Evolutionary conservation across 352 stramenopile species (phyloP).

Genomic region (Pythium guiyangense): DNA sequence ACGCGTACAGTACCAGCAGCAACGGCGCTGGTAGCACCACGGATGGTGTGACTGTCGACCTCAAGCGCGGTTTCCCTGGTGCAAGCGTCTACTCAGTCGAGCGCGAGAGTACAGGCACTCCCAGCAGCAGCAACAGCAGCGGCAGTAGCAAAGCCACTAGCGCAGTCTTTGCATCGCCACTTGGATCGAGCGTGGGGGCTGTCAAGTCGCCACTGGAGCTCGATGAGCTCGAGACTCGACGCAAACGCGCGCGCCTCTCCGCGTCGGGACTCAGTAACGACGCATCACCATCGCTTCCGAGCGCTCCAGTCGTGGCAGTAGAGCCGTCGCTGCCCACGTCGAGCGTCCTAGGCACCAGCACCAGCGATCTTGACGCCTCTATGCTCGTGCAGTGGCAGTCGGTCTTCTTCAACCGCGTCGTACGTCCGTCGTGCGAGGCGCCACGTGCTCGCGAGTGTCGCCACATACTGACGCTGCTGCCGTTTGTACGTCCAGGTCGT

Average conservation of each 20-base stretch:
- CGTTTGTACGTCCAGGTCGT: constrained; percentile 35
- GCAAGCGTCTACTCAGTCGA: constrained; percentile 8
- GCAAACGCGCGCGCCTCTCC: constrained; percentile 8
- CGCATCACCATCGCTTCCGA: neutral
- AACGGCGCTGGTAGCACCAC: too few relatives aligned
- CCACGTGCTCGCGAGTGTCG: neutral
- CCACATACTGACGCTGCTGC: neutral
- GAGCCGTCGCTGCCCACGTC: neutral
- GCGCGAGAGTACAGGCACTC: neutral
- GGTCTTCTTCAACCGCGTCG: constrained; percentile 53
- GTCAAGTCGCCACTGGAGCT: constrained; percentile 4
- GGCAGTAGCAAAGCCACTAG: neutral
- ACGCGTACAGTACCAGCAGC: neutral
- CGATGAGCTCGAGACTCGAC: constrained; percentile 13
- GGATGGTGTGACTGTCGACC: neutral
- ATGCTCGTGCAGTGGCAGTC: constrained; percentile 22
- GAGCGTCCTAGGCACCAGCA: neutral
- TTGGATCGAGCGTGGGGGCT: neutral
- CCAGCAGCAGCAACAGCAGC: neutral
- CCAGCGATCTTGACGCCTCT: constrained; percentile 7
- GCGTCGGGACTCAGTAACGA: neutral
- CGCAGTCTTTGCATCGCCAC: constrained; percentile 2
- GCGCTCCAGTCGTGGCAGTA: too few relatives aligned
- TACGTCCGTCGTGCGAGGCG: constrained; percentile 22
- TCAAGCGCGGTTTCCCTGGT: constrained; percentile 10